Evolutionary conservation across 2,329 filamentous ascomycete genomes (phyloP).

Genomic region (Aplosporella prunicola): DNA sequence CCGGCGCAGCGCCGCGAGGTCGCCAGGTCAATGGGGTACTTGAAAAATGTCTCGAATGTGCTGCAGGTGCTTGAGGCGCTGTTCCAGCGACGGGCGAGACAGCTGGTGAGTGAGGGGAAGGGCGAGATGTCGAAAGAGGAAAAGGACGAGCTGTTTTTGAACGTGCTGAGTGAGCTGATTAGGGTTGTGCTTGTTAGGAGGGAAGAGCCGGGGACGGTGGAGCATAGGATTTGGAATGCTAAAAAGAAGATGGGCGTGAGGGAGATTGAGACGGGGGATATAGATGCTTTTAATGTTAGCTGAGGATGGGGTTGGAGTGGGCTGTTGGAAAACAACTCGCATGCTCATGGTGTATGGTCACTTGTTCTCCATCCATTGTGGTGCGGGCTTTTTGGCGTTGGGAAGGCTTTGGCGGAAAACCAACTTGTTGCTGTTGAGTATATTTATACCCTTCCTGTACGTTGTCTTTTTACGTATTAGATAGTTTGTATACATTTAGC

Average conservation of each 20-base stretch:
- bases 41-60: neutral
- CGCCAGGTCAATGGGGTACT: neutral
- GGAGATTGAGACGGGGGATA: neutral
- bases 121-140: neutral
- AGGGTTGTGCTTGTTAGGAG: neutral
- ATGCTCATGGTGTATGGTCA: no score
- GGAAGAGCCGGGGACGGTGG: neutral
- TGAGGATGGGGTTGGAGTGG: neutral
- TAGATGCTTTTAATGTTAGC: neutral
- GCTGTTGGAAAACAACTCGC: no score
- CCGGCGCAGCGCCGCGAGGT: constrained; percentile 1
- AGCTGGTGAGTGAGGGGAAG: no score
- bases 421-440: no score
- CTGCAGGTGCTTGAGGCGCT: neutral
- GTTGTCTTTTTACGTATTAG: no score
- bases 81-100: neutral
- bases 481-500: no score
- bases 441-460: no score
- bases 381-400: no score
- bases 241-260: constrained; percentile 1
- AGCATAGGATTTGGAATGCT: neutral
- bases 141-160: neutral
- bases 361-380: no score
- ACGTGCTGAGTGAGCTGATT: constrained; percentile 4
- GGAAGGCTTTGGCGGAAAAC: no score